These are phyloP conservation scores for Ceratobasidium sp. DNA, from an alignment of 1,284 basidiomycete species.

Conservation along the genomic window DNA sequence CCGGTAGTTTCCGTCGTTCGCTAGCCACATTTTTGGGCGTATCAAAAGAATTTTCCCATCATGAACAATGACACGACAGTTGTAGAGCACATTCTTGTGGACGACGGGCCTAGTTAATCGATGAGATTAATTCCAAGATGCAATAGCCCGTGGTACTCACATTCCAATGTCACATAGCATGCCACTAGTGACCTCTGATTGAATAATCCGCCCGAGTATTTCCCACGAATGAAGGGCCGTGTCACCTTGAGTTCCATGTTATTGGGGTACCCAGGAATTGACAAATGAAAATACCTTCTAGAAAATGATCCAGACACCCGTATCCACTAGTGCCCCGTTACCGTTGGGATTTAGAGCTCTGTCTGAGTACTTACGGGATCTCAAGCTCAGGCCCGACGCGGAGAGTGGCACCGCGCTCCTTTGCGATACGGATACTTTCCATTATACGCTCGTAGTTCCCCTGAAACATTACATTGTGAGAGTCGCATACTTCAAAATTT, in stretches of 20 bases:
- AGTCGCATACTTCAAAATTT: neutral
- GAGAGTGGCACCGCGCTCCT: constrained; percentile 85
- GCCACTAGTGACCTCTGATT: constrained; percentile 74
- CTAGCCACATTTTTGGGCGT: constrained; percentile 99
- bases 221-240: constrained; percentile 97
- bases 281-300: constrained; percentile 66
- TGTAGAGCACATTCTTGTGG: constrained; percentile 98
- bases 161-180: constrained; percentile 96
- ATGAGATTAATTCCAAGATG: neutral
- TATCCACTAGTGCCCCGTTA: constrained; percentile 68
- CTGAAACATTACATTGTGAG: constrained; percentile 52
- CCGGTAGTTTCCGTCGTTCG: constrained; percentile 98
- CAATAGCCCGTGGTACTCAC: constrained; percentile 58
- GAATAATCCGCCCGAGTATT: constrained; percentile 83
- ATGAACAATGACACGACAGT: constrained; percentile 90
- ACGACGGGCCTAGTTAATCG: constrained; percentile 76
- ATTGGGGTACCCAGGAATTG: neutral
- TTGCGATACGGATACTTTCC: constrained; percentile 86
- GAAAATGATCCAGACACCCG: constrained; percentile 92
- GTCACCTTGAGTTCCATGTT: constrained; percentile 65
- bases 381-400: constrained; percentile 99
- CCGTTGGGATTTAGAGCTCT: neutral
- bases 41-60: constrained; percentile 89
- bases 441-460: constrained; percentile 93
- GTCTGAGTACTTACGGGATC: constrained; percentile 72